These are phyloP conservation scores for Mycena sanguinolenta DNA, from an alignment of 768 basidiomycete genomes.

Conservation along the genomic window DNA sequence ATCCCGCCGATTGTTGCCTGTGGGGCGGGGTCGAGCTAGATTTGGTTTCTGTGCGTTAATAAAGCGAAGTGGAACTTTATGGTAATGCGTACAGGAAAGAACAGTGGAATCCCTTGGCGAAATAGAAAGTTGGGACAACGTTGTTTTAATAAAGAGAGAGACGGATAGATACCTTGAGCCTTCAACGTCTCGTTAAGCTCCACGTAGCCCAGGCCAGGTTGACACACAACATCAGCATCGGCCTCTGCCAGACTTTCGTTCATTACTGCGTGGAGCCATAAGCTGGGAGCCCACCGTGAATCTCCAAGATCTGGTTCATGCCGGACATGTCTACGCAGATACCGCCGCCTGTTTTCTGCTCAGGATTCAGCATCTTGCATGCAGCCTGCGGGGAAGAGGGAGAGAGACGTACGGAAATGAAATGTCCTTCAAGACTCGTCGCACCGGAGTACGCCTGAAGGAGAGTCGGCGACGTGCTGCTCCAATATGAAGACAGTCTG, in stretches of 20 bases:
- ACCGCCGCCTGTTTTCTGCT: constrained; percentile 63
- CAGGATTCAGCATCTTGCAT: too few relatives aligned
- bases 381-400: too few relatives aligned
- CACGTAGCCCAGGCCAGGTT: constrained; percentile 80
- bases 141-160: background rate
- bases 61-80: too few relatives aligned
- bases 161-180: constrained; percentile 60
- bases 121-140: too few relatives aligned
- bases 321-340: constrained; percentile 84
- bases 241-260: constrained; percentile 58
- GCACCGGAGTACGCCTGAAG: constrained; percentile 78
- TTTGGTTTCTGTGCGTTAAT: background rate
- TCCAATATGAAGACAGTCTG: background rate
- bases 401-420: constrained; percentile 65
- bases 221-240: constrained; percentile 82
- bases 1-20: constrained; percentile 90
- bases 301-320: constrained; percentile 85
- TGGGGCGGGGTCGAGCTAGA: constrained; percentile 80
- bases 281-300: too few relatives aligned
- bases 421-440: constrained; percentile 87
- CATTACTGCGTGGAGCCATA: too few relatives aligned
- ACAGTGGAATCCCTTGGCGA: constrained; percentile 84
- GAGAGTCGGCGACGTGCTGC: background rate
- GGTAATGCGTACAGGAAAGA: constrained; percentile 87
- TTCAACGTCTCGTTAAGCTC: constrained; percentile 78